Evolutionary conservation across 768 basidiomycete genomes (phyloP).

Genomic region (Gloeostereum incarnatum): DNA sequence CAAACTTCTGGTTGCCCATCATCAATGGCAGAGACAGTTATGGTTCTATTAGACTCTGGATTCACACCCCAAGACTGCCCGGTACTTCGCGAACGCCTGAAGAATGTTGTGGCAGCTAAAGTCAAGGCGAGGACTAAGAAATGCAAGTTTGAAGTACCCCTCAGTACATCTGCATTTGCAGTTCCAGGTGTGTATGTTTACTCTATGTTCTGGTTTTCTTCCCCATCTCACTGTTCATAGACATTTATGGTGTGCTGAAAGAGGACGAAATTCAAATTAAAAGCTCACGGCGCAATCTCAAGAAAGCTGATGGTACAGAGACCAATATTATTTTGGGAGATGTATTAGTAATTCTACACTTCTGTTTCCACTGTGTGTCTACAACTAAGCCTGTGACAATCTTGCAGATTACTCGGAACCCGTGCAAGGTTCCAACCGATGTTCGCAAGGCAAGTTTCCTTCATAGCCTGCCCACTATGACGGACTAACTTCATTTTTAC

Average conservation of each 20-base stretch:
- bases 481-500: constrained; percentile 12
- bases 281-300: constrained; percentile 33
- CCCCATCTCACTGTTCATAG: constrained; percentile 19
- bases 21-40: constrained; percentile 29
- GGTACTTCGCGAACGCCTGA: constrained; percentile 26
- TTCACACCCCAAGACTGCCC: constrained; percentile 25
- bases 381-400: background rate
- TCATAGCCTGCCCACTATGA: background rate
- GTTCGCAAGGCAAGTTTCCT: constrained; percentile 41
- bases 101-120: constrained; percentile 20
- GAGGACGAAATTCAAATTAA: constrained; percentile 52
- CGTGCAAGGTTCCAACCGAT: constrained; percentile 67
- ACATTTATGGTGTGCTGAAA: constrained; percentile 39
- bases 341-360: constrained; percentile 33
- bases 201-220: background rate
- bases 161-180: constrained; percentile 31
- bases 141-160: constrained; percentile 21
- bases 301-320: constrained; percentile 27
- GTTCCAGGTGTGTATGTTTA: constrained; percentile 31
- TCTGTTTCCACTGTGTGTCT: background rate
- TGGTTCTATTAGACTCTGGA: constrained; percentile 30
- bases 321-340: constrained; percentile 47
- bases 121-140: constrained; percentile 16
- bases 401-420: constrained; percentile 46
- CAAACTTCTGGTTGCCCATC: constrained; percentile 34